phyloP scores from a whole-genome alignment of 208 protist genomes.

The Leishmania major region DNA sequence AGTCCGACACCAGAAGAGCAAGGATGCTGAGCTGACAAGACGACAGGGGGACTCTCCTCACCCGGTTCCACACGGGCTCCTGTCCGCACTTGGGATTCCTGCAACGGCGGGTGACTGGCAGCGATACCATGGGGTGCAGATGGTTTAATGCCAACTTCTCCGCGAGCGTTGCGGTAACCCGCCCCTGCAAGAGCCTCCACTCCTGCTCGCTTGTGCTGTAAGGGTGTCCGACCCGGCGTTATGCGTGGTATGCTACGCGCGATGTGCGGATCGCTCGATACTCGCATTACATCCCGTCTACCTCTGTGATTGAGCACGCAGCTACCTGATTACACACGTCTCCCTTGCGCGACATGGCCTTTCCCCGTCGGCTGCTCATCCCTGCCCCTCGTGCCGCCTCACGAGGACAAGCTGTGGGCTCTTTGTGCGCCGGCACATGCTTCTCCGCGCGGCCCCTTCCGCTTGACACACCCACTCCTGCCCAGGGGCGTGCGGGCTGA shows the following conservation, averaged over 20 bases:
- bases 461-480: background rate
- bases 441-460: background rate
- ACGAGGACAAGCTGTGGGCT: no score
- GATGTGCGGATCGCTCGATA: no score
- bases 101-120: no score
- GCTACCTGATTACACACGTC: background rate
- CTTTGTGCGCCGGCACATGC: background rate
- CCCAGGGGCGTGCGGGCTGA: no score
- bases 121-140: background rate
- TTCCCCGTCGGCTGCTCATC: background rate
- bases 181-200: no score
- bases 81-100: background rate
- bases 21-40: background rate
- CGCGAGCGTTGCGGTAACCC: no score
- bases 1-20: background rate
- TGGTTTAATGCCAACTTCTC: background rate
- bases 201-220: no score
- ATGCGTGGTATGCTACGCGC: no score
- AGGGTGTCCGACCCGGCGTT: no score
- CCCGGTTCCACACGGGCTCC: background rate
- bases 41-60: background rate
- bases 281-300: no score
- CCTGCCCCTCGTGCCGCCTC: no score
- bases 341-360: background rate
- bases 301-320: no score